Conservation (phyloP, 148 eudicot species). For the Rhododendron vialii region DNA sequence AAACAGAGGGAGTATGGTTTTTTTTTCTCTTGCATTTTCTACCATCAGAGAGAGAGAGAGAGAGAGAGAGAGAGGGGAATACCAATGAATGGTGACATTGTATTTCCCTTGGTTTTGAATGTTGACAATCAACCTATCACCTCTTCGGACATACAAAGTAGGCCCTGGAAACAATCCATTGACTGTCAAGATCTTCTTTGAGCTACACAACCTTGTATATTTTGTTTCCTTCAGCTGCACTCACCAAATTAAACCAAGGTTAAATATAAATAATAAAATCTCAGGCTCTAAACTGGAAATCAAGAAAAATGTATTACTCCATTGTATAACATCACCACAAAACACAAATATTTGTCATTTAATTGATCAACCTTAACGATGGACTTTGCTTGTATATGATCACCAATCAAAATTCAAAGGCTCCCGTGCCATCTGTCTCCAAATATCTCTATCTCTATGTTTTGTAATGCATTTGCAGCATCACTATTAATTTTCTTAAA, state of each 20-base stretch:
- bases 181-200: slow-evolving; percentile 1
- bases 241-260: background rate
- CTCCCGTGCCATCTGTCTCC: no score
- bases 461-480: no score
- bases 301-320: no score
- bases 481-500: no score
- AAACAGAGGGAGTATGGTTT: no score
- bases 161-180: slow-evolving; percentile 9
- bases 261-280: background rate
- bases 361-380: no score
- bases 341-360: no score
- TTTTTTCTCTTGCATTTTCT: no score
- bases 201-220: background rate
- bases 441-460: no score
- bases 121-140: background rate
- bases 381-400: no score
- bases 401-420: no score
- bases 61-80: background rate
- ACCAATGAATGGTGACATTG: slow-evolving; percentile 7
- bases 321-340: no score
- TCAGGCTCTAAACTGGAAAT: background rate
- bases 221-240: background rate
- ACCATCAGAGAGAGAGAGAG: background rate
- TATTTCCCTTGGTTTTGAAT: background rate
- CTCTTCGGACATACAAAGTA: background rate